phyloP scores from a whole-genome alignment of 331 rosid species.

The Malus hybrid region DNA sequence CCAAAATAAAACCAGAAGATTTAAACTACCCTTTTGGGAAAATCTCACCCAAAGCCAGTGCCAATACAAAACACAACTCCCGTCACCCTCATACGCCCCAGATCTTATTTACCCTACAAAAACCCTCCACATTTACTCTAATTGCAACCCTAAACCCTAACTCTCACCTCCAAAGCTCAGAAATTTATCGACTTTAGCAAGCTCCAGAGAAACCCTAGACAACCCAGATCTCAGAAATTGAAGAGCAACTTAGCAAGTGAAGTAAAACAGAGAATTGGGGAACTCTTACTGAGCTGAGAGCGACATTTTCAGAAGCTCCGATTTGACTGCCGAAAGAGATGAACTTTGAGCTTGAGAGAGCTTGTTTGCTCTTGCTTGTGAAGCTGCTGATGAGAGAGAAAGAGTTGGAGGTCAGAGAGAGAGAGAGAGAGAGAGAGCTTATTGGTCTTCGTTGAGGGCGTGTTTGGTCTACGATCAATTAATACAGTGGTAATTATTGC shows the following conservation, averaged over 20 bases:
- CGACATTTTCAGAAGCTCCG: conserved; percentile 2
- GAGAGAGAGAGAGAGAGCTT: neutral
- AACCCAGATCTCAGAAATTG: conserved; percentile 35
- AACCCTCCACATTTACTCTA: conserved; percentile 19
- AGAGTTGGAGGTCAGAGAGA: neutral
- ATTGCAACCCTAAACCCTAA: conserved; percentile 10
- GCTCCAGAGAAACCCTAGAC: conserved; percentile 32
- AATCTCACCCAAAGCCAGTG: conserved; percentile 52
- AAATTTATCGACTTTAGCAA: neutral
- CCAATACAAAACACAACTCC: conserved; percentile 36
- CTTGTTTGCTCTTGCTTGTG: conserved; percentile 6
- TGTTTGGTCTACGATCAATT: conserved; percentile 22
- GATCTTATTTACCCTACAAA: conserved; percentile 24
- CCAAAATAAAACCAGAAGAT: conserved; percentile 24
- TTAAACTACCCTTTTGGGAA: neutral
- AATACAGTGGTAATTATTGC: conserved; percentile 33
- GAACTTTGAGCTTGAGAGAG: neutral
- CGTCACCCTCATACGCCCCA: conserved; percentile 37
- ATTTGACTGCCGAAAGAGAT: conserved; percentile 6
- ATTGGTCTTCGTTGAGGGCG: conserved; percentile 22
- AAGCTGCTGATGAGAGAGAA: conserved; percentile 3
- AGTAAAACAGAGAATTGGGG: neutral
- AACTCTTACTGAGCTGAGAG: conserved; percentile 18
- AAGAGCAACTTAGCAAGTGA: neutral
- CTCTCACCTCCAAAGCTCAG: conserved; percentile 7